Percentiles rank a stretch among this genome's conserved stretches.
These are phyloP conservation scores for Dioszegia aurantiaca DNA, from an alignment of 768 basidiomycete species.

Conservation along the genomic window DNA sequence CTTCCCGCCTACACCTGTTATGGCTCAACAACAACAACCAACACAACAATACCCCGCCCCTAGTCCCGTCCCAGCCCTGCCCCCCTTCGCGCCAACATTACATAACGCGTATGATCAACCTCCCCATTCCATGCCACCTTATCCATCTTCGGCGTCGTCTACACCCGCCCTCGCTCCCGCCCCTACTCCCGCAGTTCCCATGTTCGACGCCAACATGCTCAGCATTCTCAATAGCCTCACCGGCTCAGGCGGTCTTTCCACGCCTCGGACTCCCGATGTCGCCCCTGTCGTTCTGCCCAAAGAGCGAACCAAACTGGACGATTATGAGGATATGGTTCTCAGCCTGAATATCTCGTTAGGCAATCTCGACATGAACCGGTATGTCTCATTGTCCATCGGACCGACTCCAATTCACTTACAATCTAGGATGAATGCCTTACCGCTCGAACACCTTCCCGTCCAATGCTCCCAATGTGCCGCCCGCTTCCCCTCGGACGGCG, in stretches of 20 bases:
- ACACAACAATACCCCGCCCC: conserved; percentile 13
- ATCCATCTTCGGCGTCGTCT: conserved; percentile 24
- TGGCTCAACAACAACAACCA: no score
- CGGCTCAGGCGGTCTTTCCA: conserved; percentile 22
- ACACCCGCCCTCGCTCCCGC: conserved; percentile 21
- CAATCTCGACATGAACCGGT: conserved; percentile 41
- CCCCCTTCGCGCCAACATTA: conserved; percentile 17
- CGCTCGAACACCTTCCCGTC: conserved; percentile 60
- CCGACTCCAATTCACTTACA: background rate
- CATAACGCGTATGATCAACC: conserved; percentile 1
- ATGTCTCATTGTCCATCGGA: conserved; percentile 4
- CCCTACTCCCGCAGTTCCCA: conserved; percentile 42
- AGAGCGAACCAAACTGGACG: conserved; percentile 26
- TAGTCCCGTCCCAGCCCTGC: conserved; percentile 4
- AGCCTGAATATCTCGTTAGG: conserved; percentile 32
- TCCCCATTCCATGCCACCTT: conserved; percentile 25
- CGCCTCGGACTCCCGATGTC: conserved; percentile 28
- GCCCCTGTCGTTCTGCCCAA: conserved; percentile 5
- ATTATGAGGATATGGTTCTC: conserved; percentile 50
- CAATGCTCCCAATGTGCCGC: conserved; percentile 94
- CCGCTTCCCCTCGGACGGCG: conserved; percentile 78
- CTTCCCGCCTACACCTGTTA: conserved; percentile 32
- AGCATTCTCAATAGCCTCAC: conserved; percentile 37
- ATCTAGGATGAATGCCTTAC: conserved; percentile 21
- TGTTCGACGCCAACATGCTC: conserved; percentile 38